Evolutionary conservation across 148 eudicot species (phyloP), one percentile per base, ranked within the genome.

Genomic region (Spergularia bocconei): DNA sequence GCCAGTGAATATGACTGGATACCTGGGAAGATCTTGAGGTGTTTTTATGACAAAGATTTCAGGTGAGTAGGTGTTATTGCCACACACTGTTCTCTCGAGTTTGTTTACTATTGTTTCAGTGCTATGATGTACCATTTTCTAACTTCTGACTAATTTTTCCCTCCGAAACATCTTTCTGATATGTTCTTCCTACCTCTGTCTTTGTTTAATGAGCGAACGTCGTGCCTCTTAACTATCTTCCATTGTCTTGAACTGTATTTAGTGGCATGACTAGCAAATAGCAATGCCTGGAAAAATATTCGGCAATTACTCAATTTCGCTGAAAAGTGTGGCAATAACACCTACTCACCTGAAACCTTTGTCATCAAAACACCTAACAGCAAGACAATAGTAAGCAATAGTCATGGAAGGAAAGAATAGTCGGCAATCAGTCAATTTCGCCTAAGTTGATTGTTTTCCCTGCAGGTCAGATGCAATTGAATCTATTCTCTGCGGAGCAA

Each of bases 21-120:
- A 65, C 91, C 96, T 69, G 92, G 99, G 80, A 95, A 88, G 89
- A 87, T 95, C 58, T 75, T 95, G 85, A 92, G 96, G 77, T 89
- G 99, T 78, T 88, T 88, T 66, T 92, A 95, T 80, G 97, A 92
- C 84, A 92, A 91, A 84, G 99, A 95, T 83, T 91, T 92, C 85
- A 82, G 97, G 99, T 92, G 84, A 79, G 60, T 58, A 36, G 54
- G 6, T 65, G 69, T n/a, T 21, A 69, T 72, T 48, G 48, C 41
- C 15, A 25, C 13, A 15, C 38, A 36, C 41, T 61, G 23, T 29
- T n/a, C 23, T 55, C 7, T 69, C 59, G 19, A 56, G n/a, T 25
- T 54, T 13, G 20, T 50, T 61, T 44, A 65, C 2, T 66, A 1
- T 39, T 4, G 29, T 21, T 36, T 67, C 9, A 16, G 15, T 63